Evolutionary conservation across 176 grass and related monocot genomes (phyloP).

Genomic region (Phragmites australis): DNA sequence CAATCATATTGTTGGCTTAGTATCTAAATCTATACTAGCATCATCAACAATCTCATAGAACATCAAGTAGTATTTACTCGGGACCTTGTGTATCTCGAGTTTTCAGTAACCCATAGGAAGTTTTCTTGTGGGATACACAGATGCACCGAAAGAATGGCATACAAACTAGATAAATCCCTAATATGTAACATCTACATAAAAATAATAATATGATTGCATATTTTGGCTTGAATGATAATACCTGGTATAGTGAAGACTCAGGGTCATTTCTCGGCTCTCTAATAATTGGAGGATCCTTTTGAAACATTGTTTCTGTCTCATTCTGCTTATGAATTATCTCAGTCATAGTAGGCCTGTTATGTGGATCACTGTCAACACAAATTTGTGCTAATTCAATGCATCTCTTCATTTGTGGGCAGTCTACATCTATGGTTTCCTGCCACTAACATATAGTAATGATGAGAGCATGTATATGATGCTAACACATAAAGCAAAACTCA

Average conservation of each 20-base stretch:
- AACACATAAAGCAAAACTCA: not conserved
- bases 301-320: not conserved
- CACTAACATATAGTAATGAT: constrained; percentile 10
- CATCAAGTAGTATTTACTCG: no score
- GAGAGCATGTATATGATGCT: not conserved
- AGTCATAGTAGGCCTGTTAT: not conserved
- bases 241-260: not conserved
- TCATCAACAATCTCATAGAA: no score
- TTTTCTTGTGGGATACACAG: no score
- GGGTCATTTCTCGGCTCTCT: not conserved
- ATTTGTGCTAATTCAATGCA: not conserved
- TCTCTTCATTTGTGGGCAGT: not conserved
- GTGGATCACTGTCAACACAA: not conserved
- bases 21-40: no score
- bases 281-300: not conserved
- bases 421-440: not conserved
- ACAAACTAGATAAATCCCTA: no score
- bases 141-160: no score
- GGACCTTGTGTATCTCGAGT: no score
- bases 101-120: no score
- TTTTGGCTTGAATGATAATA: not conserved
- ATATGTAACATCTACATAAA: no score
- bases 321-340: not conserved
- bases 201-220: not conserved
- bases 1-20: no score